These are phyloP conservation scores for Lichtheimia ramosa DNA, from an alignment of 371 early-diverging fungal genomes.

Conservation along the genomic window DNA sequence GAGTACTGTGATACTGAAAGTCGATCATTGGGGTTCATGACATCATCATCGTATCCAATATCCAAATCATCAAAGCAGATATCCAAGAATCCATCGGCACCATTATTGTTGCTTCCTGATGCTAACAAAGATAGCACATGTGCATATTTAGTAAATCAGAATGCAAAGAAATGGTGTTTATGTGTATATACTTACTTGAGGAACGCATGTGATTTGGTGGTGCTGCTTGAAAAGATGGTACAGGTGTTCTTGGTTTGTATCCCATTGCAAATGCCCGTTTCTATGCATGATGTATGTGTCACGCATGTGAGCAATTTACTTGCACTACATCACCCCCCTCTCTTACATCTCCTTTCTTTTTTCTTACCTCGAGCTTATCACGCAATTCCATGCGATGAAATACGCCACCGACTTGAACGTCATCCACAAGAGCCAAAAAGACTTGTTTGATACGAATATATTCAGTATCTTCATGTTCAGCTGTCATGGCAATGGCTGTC, in stretches of 20 bases:
- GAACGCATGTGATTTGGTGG: not conserved
- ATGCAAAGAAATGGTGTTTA: not conserved
- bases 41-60: slow-evolving; percentile 32
- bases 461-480: slow-evolving; percentile 62
- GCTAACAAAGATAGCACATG: not conserved
- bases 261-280: slow-evolving; percentile 10
- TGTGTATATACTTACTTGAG: not conserved
- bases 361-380: slow-evolving; percentile 54
- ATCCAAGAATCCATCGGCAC: slow-evolving; percentile 1
- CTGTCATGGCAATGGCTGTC: slow-evolving; percentile 57
- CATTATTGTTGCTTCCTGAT: not conserved
- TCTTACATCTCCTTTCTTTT: slow-evolving; percentile 8
- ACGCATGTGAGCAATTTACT: slow-evolving; percentile 3
- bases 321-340: not conserved
- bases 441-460: slow-evolving; percentile 61
- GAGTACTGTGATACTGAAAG: slow-evolving; percentile 19
- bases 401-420: slow-evolving; percentile 52
- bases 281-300: not conserved
- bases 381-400: slow-evolving; percentile 57
- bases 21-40: slow-evolving; percentile 5
- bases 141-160: not conserved
- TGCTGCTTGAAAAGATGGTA: not conserved
- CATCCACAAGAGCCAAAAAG: slow-evolving; percentile 57
- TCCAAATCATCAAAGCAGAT: slow-evolving; percentile 35
- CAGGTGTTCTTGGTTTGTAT: slow-evolving; percentile 5